Evolutionary conservation across 345 rosid genomes (phyloP).

Genomic region (Psidium guajava): DNA sequence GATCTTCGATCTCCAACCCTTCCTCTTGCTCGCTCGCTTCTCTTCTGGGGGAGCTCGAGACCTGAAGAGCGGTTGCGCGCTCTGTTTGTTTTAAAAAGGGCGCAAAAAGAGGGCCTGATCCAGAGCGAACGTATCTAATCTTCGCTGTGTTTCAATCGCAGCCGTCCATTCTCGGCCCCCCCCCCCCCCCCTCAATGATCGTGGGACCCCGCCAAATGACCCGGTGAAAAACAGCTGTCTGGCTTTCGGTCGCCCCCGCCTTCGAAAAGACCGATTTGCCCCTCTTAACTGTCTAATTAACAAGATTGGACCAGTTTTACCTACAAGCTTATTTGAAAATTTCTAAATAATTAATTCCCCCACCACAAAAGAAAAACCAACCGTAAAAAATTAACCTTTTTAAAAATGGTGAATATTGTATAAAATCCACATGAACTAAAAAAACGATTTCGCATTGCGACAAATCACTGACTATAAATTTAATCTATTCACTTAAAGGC

Average conservation of each 20-base stretch:
- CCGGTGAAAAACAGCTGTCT: slow-evolving; percentile 26
- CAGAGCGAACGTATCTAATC: slow-evolving; percentile 25
- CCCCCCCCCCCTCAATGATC: slow-evolving; percentile 5
- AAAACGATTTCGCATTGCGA: accelerated
- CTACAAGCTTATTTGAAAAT: neutral
- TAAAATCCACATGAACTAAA: neutral
- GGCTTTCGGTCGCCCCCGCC: slow-evolving; percentile 2
- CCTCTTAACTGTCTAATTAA: neutral
- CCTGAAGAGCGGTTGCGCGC: slow-evolving; percentile 18
- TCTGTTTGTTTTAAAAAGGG: slow-evolving; percentile 23
- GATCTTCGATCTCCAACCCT: neutral
- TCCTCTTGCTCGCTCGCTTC: neutral
- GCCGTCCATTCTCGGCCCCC: slow-evolving; percentile 14
- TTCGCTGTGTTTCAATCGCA: slow-evolving; percentile 11
- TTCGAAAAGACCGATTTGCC: neutral
- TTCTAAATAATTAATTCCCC: neutral
- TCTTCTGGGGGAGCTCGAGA: neutral
- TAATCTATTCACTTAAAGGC: neutral
- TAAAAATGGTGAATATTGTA: neutral
- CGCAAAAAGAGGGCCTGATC: slow-evolving; percentile 13
- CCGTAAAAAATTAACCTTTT: neutral
- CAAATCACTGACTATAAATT: neutral
- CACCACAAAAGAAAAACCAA: neutral
- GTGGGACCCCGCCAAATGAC: slow-evolving; percentile 7
- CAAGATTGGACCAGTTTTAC: neutral